Evolutionary conservation across 352 stramenopile species (phyloP), one percentile per base, ranked within the genome.

Genomic region (Pythium myriotylum): DNA sequence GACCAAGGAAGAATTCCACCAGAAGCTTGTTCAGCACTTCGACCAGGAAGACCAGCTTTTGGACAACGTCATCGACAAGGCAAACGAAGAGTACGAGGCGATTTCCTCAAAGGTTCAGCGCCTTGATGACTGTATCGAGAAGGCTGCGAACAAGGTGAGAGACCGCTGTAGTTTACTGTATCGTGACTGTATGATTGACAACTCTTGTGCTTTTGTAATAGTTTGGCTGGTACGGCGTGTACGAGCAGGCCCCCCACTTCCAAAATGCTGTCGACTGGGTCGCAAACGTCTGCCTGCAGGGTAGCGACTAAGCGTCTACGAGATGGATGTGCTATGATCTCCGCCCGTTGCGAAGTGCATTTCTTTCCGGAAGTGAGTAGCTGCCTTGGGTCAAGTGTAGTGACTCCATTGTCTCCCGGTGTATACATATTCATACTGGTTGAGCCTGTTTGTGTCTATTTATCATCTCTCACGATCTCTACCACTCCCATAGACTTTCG

Each of bases 181-280:
- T 29, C 14, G 10, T 3, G 3, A 16, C 13, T 40, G n/a, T 17
- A 24, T 14, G 3, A 13, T 3, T 43, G 26, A 39, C 35, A 59
- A n/a, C 54, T 39, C 13, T 35, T 53, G 46, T 49, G 33, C 3
- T 42, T 51, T 16, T 64, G 19, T n/a, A n/a, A n/a, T 58, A 86
- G 70, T 83, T 86, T 39, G 76, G 73, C 32, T 86, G 62, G 52
- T 81, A 82, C 43, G 74, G 74, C 20, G 70, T 81, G 49, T 86
- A 84, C 58, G 77, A 86, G 54, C 63, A 84, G 40, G 45, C 62
- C 5, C 67, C 70, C 14, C 57, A 84, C 72, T 82, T 75, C 48
- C 45, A 72, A 16, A 77, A 79, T 26, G 77, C 77, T 16, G 27
- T 82, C 60, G 61, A 74, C 43, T 86, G 77, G 77, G 62, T 84